Conservation (phyloP, 2,329 filamentous ascomycete genomes). For the Emmonsia crescens region DNA sequence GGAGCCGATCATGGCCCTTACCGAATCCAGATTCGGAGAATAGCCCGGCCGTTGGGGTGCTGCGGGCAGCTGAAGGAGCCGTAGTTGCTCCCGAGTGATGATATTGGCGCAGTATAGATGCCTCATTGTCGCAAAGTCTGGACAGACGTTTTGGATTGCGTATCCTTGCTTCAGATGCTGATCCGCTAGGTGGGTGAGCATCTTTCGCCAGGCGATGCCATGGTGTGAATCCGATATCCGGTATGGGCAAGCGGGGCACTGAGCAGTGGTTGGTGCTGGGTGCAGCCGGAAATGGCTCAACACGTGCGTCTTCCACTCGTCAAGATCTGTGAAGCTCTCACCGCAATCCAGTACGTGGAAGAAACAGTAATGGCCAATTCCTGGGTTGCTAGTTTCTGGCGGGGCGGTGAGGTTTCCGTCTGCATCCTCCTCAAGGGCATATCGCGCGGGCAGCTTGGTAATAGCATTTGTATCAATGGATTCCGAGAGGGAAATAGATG, state of each 20-base stretch:
- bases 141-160: conserved; percentile 29
- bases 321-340: conserved; percentile 27
- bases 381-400: background rate
- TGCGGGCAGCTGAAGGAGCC: conserved; percentile 32
- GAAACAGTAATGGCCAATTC: conserved; percentile 22
- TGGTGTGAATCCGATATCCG: conserved; percentile 15
- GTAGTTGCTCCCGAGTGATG: conserved; percentile 35
- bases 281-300: conserved; percentile 35
- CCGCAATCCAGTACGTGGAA: conserved; percentile 37
- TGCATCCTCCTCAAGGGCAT: conserved; percentile 21
- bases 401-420: conserved; percentile 22
- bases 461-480: conserved; percentile 23
- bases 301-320: conserved; percentile 35
- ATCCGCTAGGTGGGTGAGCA: conserved; percentile 33
- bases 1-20: conserved; percentile 27
- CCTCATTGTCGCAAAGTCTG: conserved; percentile 36
- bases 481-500: conserved; percentile 19
- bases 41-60: conserved; percentile 27
- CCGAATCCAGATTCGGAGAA: conserved; percentile 27
- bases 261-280: conserved; percentile 29
- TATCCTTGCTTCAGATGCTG: conserved; percentile 33
- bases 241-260: conserved; percentile 34
- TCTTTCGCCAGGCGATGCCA: conserved; percentile 29
- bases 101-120: conserved; percentile 34
- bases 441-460: conserved; percentile 15